Percentiles rank a stretch among this genome's conserved stretches.
phyloP scores from a whole-genome alignment of 257 asterid species.

The Solanum ossicruentum region DNA sequence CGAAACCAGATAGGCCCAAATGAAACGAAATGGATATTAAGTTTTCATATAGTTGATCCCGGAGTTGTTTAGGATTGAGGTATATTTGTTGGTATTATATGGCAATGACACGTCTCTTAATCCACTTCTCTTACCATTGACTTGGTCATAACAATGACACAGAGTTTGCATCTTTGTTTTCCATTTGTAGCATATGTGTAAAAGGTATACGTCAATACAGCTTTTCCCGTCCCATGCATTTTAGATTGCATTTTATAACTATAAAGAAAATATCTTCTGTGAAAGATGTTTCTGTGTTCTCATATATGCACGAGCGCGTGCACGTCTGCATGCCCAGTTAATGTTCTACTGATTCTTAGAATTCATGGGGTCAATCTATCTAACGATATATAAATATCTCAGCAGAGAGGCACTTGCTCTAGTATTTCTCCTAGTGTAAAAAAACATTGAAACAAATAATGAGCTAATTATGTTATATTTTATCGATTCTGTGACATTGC shows the following conservation, averaged over 20 bases:
- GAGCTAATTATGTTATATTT: background rate
- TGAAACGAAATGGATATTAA: background rate
- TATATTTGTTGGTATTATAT: background rate
- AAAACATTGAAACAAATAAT: background rate
- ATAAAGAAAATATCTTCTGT: background rate
- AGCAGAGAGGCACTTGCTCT: background rate
- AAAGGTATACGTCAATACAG: background rate
- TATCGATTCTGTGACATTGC: slow-evolving; percentile 13
- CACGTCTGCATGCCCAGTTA: background rate
- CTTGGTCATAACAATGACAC: background rate
- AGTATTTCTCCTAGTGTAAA: background rate
- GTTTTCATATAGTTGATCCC: background rate
- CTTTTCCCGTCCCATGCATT: background rate
- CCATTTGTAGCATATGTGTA: background rate
- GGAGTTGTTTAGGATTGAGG: background rate
- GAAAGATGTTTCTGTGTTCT: background rate
- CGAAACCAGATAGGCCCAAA: background rate
- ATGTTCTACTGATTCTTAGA: background rate
- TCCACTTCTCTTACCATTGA: background rate
- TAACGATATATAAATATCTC: background rate
- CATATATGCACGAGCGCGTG: background rate
- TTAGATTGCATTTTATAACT: background rate
- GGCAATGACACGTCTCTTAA: background rate
- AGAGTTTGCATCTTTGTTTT: background rate
- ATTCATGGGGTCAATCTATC: background rate